A percentile compares a stretch with the other conserved stretches of the same genome.
Conservation (phyloP, 768 basidiomycete genomes). For the Baorangia bicolor region DNA sequence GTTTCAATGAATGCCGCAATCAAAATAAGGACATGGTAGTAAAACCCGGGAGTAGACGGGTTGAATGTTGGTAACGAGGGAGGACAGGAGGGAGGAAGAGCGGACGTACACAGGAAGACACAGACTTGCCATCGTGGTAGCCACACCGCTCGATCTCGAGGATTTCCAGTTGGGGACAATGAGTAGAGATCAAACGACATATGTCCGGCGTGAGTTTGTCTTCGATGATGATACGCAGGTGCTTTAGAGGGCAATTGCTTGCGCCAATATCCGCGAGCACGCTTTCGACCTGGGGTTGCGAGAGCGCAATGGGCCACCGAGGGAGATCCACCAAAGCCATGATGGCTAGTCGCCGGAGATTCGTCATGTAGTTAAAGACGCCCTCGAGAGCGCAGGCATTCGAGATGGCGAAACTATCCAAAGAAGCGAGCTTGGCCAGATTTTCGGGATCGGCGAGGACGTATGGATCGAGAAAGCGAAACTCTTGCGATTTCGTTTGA, state of each 20-base stretch:
- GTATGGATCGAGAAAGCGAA: slow-evolving; percentile 25
- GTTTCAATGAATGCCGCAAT: slow-evolving; percentile 17
- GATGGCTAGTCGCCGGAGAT: slow-evolving; percentile 30
- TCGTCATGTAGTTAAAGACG: slow-evolving; percentile 30
- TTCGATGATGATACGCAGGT: slow-evolving; percentile 36
- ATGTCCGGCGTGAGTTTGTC: slow-evolving; percentile 35
- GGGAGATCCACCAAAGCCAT: slow-evolving; percentile 36
- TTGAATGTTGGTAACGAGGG: slow-evolving; percentile 3
- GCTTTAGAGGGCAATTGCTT: slow-evolving; percentile 33
- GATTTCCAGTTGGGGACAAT: slow-evolving; percentile 32
- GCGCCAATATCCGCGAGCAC: slow-evolving; percentile 31
- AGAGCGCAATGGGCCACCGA: slow-evolving; percentile 37
- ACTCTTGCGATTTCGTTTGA: slow-evolving; percentile 27
- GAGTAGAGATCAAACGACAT: slow-evolving; percentile 28
- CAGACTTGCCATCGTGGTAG: slow-evolving; percentile 38
- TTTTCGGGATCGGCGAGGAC: slow-evolving; percentile 20
- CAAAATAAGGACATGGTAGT: slow-evolving; percentile 21
- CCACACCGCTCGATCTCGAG: slow-evolving; percentile 38
- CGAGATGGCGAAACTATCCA: slow-evolving; percentile 36
- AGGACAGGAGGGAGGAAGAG: slow-evolving; percentile 14
- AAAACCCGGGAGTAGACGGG: slow-evolving; percentile 14
- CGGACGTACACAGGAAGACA: slow-evolving; percentile 35
- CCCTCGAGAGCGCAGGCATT: slow-evolving; percentile 34
- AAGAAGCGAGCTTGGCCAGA: slow-evolving; percentile 31
- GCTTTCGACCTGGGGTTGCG: slow-evolving; percentile 31